phyloP scores from a whole-genome alignment of 2,329 filamentous ascomycete genomes.

The Chalaropsis thielavioides region DNA sequence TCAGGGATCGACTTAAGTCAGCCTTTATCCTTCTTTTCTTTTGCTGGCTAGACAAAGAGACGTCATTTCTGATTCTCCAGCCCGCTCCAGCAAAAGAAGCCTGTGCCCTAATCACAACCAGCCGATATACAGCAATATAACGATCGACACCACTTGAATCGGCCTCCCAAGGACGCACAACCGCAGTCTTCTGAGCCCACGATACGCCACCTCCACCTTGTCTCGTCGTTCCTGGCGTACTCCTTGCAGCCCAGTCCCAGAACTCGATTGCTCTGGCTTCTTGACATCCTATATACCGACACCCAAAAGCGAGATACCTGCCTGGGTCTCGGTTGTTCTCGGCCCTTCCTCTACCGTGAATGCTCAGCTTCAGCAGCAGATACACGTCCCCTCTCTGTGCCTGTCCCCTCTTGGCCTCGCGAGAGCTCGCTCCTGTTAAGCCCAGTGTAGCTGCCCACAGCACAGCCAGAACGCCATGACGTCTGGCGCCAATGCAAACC shows the following conservation, averaged over 20 bases:
- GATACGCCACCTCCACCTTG: neutral
- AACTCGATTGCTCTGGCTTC: neutral
- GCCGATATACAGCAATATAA: neutral
- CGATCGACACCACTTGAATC: neutral
- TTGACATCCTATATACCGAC: neutral
- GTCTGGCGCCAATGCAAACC: conserved; percentile 33
- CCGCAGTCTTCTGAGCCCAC: neutral
- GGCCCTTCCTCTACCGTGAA: neutral
- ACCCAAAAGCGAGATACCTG: neutral
- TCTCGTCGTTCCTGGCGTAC: neutral
- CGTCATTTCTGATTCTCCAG: neutral
- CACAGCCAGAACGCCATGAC: conserved; percentile 28
- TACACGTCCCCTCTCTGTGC: neutral
- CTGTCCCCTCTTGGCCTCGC: neutral
- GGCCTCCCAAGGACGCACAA: neutral
- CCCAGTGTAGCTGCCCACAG: neutral
- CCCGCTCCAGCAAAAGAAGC: neutral
- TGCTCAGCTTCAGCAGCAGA: neutral
- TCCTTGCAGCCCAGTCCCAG: neutral
- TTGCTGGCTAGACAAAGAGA: neutral
- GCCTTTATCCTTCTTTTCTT: neutral
- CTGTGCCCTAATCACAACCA: neutral
- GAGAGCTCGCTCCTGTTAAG: neutral
- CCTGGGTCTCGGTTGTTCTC: neutral
- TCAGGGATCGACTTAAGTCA: neutral